Evolutionary conservation across 2,329 filamentous ascomycete genomes (phyloP).

Genomic region (Scytalidium sp.): DNA sequence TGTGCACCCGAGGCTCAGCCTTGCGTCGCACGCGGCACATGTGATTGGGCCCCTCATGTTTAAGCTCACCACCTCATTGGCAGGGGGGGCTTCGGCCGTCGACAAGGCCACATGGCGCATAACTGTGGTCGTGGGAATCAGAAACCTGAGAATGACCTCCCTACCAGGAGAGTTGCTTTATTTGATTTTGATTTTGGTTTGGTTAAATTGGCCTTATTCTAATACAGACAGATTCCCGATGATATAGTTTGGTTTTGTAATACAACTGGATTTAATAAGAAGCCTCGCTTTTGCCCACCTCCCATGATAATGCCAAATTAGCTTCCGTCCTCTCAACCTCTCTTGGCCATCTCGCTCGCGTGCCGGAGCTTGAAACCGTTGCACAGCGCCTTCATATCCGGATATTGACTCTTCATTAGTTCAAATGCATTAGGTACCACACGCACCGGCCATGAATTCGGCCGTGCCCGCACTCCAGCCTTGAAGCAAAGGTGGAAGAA

Average conservation of each 20-base stretch:
- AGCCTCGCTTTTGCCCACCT: neutral
- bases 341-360: conserved; percentile 20
- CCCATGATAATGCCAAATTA: neutral
- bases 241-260: neutral
- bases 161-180: neutral
- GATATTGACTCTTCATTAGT: conserved; percentile 83
- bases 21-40: neutral
- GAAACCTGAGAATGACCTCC: too few species aligned
- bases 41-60: neutral
- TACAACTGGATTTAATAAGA: neutral
- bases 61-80: neutral
- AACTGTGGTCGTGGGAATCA: too few species aligned
- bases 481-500: conserved; percentile 98
- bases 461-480: conserved; percentile 69
- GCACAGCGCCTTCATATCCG: conserved; percentile 91
- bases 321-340: conserved; percentile 6
- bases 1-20: neutral
- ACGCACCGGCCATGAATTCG: conserved; percentile 81
- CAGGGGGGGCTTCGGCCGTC: neutral
- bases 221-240: neutral
- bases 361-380: conserved; percentile 80
- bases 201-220: neutral
- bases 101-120: too few species aligned
- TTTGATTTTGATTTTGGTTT: neutral
- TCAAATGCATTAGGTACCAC: conserved; percentile 93